A percentile compares a stretch with the other conserved stretches of the same genome.
phyloP scores from a whole-genome alignment of 2,329 filamentous ascomycete species.

The Rugonectria rugulosa region DNA sequence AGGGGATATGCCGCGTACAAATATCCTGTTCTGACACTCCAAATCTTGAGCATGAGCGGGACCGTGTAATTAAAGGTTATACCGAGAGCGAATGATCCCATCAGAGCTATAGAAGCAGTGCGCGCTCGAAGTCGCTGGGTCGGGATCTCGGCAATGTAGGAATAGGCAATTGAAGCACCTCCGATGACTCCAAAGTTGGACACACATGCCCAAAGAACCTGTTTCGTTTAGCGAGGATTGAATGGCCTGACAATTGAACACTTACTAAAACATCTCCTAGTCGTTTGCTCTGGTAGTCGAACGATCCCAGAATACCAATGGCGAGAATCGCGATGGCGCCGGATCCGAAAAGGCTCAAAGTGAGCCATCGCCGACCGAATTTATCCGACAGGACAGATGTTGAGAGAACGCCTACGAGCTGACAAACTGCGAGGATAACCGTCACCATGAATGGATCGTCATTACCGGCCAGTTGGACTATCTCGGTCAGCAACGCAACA shows the following conservation, averaged over 20 bases:
- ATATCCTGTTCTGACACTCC: conserved; percentile 54
- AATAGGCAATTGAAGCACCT: conserved; percentile 19
- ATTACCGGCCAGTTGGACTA: conserved; percentile 25
- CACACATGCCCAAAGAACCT: conserved; percentile 26
- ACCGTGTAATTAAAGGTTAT: conserved; percentile 56
- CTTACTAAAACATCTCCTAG: conserved; percentile 20
- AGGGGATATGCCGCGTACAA: no score
- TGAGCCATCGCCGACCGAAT: conserved; percentile 19
- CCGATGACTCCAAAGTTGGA: conserved; percentile 22
- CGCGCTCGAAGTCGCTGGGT: conserved; percentile 17
- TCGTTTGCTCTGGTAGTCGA: conserved; percentile 21
- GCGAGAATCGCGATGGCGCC: conserved; percentile 15
- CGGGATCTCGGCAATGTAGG: conserved; percentile 19
- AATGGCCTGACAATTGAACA: accelerated
- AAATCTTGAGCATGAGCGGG: conserved; percentile 54
- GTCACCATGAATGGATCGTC: conserved; percentile 26
- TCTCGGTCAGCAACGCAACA: no score
- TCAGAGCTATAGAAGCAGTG: conserved; percentile 34
- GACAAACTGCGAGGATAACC: conserved; percentile 13
- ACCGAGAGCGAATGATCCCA: conserved; percentile 47
- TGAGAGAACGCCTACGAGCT: conserved; percentile 19
- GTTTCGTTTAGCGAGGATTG: background rate
- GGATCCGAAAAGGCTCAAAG: conserved; percentile 13
- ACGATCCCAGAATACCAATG: conserved; percentile 22
- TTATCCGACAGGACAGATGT: conserved; percentile 18